phyloP scores from a whole-genome alignment of 805 yeast species.

The Wickerhamiella occidentalis region DNA sequence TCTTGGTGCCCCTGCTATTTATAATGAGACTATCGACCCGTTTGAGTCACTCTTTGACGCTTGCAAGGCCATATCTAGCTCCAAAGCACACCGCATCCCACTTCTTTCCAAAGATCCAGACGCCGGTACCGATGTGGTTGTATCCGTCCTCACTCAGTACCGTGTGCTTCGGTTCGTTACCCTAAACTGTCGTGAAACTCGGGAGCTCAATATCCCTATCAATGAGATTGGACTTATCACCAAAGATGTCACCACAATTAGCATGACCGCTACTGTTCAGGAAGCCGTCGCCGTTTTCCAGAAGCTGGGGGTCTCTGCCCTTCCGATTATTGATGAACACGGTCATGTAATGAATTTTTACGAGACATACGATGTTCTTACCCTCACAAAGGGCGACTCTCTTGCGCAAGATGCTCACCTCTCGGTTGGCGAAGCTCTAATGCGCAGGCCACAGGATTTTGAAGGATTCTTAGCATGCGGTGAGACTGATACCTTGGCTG shows the following conservation, averaged over 20 bases:
- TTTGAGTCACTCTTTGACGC: slow-evolving; percentile 83
- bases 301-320: slow-evolving; percentile 71
- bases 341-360: slow-evolving; percentile 70
- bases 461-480: slow-evolving; percentile 98
- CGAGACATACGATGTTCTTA: slow-evolving; percentile 90
- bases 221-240: slow-evolving; percentile 52
- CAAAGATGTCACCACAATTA: slow-evolving; percentile 54
- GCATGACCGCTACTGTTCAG: slow-evolving; percentile 83
- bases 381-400: slow-evolving; percentile 78
- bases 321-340: slow-evolving; percentile 79
- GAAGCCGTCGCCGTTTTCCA: slow-evolving; percentile 80
- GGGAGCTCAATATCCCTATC: slow-evolving; percentile 65
- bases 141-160: slow-evolving; percentile 89
- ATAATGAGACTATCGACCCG: slow-evolving; percentile 81
- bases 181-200: slow-evolving; percentile 88
- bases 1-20: slow-evolving; percentile 75
- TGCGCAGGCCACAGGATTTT: slow-evolving; percentile 88
- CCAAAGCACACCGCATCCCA: slow-evolving; percentile 87
- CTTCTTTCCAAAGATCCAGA: slow-evolving; percentile 88
- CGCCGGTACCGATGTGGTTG: slow-evolving; percentile 86
- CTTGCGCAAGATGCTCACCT: slow-evolving; percentile 79
- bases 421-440: slow-evolving; percentile 89
- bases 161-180: slow-evolving; percentile 92
- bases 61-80: slow-evolving; percentile 77
- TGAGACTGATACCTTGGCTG: slow-evolving; percentile 67